phyloP scores from a whole-genome alignment of 192 early-diverging fungal genomes.

The Gryganskiella cystojenkinii region DNA sequence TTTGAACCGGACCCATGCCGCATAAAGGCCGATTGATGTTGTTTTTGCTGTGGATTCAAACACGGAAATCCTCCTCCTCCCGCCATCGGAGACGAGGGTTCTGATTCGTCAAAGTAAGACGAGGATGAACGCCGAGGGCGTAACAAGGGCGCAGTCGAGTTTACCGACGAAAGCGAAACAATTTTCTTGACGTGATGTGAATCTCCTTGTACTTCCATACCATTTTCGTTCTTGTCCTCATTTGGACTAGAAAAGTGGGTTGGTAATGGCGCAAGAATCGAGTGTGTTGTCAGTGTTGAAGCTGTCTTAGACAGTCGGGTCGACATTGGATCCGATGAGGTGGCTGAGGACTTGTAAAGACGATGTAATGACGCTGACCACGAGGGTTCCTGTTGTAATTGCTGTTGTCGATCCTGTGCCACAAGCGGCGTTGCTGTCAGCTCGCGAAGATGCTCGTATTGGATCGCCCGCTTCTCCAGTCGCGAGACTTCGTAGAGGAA shows the following conservation, averaged over 20 bases:
- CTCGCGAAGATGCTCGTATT: slow-evolving; percentile 33
- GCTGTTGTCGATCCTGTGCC: not conserved
- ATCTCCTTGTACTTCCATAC: too few relatives aligned
- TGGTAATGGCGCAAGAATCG: slow-evolving; percentile 25
- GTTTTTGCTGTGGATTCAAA: too few relatives aligned
- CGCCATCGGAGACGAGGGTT: slow-evolving; percentile 43
- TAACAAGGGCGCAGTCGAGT: slow-evolving; percentile 36
- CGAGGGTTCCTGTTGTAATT: not conserved
- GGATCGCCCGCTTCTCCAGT: slow-evolving; percentile 30
- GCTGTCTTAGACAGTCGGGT: slow-evolving; percentile 5
- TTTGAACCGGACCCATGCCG: slow-evolving; percentile 10
- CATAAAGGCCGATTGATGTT: slow-evolving; percentile 13
- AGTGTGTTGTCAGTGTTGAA: slow-evolving; percentile 8
- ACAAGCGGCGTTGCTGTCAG: slow-evolving; percentile 13
- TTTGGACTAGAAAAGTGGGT: slow-evolving; percentile 13
- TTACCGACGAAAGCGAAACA: slow-evolving; percentile 36
- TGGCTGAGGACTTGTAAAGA: not conserved
- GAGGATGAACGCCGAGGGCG: slow-evolving; percentile 19
- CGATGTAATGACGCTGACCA: too few relatives aligned
- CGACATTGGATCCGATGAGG: not conserved
- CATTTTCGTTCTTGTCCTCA: not conserved
- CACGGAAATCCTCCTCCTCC: too few relatives aligned
- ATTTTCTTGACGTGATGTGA: slow-evolving; percentile 43
- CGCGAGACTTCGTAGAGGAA: slow-evolving; percentile 45
- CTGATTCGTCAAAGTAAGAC: slow-evolving; percentile 30